Percentiles rank a stretch among this genome's conserved stretches.
phyloP scores from a whole-genome alignment of 768 basidiomycete genomes.

The Chalciporus piperatus region DNA sequence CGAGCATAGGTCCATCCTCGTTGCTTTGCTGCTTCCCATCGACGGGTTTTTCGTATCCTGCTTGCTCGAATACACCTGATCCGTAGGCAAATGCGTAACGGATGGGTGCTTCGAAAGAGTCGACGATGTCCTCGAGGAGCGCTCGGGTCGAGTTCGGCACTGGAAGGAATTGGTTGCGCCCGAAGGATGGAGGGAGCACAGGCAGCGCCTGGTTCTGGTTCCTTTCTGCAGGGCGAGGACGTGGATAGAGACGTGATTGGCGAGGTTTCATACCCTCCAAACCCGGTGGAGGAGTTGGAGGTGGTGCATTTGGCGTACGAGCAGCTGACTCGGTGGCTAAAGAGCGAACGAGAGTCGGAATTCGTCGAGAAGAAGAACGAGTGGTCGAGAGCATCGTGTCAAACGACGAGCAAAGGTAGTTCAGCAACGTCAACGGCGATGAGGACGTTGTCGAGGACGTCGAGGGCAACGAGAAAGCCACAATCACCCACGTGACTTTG shows the following conservation, averaged over 20 bases:
- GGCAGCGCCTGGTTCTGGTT: constrained; percentile 40
- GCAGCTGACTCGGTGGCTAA: constrained; percentile 28
- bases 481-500: constrained; percentile 12
- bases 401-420: constrained; percentile 10
- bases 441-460: background rate
- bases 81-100: constrained; percentile 98
- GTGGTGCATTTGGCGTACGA: constrained; percentile 27
- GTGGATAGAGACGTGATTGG: constrained; percentile 40
- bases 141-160: constrained; percentile 79
- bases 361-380: constrained; percentile 9
- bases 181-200: constrained; percentile 67
- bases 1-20: constrained; percentile 72
- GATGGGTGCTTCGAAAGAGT: constrained; percentile 83
- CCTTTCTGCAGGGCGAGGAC: constrained; percentile 36
- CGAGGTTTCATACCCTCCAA: constrained; percentile 28
- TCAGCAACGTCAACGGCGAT: constrained; percentile 7
- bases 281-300: constrained; percentile 28
- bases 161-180: constrained; percentile 76
- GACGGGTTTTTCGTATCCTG: constrained; percentile 55
- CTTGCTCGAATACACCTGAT: constrained; percentile 92
- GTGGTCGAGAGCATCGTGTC: constrained; percentile 24
- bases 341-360: constrained; percentile 19
- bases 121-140: constrained; percentile 76
- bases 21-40: constrained; percentile 28
- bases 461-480: background rate